Conservation (phyloP, 768 basidiomycete species). For the Amanita fuliginea region DNA sequence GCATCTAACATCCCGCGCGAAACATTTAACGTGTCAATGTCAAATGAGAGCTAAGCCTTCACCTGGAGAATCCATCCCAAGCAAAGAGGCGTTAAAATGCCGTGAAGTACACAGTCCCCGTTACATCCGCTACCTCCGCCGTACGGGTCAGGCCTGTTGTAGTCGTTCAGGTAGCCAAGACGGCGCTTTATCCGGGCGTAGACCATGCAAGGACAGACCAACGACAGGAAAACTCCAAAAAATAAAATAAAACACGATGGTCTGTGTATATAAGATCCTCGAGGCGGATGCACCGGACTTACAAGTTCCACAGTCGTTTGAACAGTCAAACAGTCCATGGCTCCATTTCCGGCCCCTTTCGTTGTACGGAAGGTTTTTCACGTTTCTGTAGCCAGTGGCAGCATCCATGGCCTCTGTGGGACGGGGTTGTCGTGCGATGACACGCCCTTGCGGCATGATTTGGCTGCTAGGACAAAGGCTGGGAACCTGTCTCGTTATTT, state of each 20-base stretch:
- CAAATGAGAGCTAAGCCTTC: neutral
- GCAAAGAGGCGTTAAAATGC: conserved; percentile 17
- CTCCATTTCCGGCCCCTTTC: too few relatives aligned
- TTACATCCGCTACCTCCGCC: conserved; percentile 20
- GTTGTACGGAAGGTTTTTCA: too few relatives aligned
- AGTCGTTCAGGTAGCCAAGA: conserved; percentile 22
- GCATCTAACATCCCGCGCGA: conserved; percentile 12
- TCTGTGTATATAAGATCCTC: too few relatives aligned
- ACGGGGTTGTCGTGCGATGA: too few relatives aligned
- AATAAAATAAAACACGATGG: neutral
- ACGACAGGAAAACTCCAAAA: conserved; percentile 22
- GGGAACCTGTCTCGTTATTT: too few relatives aligned
- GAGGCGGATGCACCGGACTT: too few relatives aligned
- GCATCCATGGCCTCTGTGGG: too few relatives aligned
- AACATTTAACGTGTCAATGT: neutral
- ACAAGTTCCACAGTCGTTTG: too few relatives aligned
- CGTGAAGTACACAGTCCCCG: conserved; percentile 27
- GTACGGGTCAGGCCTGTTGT: conserved; percentile 25
- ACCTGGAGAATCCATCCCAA: conserved; percentile 32
- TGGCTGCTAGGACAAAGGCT: too few relatives aligned
- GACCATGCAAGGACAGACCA: conserved; percentile 29
- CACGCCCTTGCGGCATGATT: too few relatives aligned
- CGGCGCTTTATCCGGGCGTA: conserved; percentile 30
- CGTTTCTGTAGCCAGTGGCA: too few relatives aligned
- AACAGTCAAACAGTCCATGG: too few relatives aligned